Percentiles rank a stretch among this genome's conserved stretches.
These are phyloP conservation scores for Samsoniella hepiali DNA, from an alignment of 2,329 filamentous ascomycete species.

Conservation along the genomic window DNA sequence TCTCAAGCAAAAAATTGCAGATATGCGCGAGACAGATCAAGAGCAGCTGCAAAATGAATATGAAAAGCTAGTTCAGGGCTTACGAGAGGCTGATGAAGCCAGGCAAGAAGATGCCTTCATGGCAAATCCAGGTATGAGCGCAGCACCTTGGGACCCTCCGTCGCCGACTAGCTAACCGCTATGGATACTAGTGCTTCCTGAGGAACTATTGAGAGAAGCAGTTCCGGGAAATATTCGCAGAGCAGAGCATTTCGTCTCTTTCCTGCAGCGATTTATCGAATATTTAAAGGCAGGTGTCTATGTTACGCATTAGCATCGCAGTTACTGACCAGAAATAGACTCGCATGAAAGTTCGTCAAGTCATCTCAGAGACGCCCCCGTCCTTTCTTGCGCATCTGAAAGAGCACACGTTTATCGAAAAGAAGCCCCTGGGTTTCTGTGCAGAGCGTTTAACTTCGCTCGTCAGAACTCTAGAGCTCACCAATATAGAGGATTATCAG, in stretches of 20 bases:
- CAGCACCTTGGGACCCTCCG: background rate
- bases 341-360: conserved; percentile 95
- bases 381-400: conserved; percentile 91
- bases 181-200: conserved; percentile 65
- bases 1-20: conserved; percentile 82
- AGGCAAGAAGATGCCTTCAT: conserved; percentile 95
- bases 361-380: conserved; percentile 93
- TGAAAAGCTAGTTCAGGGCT: conserved; percentile 86
- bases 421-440: conserved; percentile 91
- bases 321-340: conserved; percentile 51
- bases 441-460: conserved; percentile 92
- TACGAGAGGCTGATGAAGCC: conserved; percentile 83
- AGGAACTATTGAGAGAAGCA: conserved; percentile 91
- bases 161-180: conserved; percentile 21
- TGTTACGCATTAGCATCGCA: background rate
- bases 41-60: conserved; percentile 95
- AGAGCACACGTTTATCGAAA: conserved; percentile 96
- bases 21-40: conserved; percentile 95
- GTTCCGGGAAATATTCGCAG: conserved; percentile 94
- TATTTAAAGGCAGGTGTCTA: conserved; percentile 67
- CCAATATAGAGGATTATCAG: conserved; percentile 97
- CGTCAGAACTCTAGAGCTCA: conserved; percentile 89
- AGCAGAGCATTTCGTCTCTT: conserved; percentile 93
- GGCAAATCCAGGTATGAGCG: conserved; percentile 68
- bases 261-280: conserved; percentile 94